Percentiles rank a stretch among this genome's conserved stretches.
phyloP scores from a whole-genome alignment of 2,329 filamentous ascomycete genomes.

The Chrysoporthe puriensis region DNA sequence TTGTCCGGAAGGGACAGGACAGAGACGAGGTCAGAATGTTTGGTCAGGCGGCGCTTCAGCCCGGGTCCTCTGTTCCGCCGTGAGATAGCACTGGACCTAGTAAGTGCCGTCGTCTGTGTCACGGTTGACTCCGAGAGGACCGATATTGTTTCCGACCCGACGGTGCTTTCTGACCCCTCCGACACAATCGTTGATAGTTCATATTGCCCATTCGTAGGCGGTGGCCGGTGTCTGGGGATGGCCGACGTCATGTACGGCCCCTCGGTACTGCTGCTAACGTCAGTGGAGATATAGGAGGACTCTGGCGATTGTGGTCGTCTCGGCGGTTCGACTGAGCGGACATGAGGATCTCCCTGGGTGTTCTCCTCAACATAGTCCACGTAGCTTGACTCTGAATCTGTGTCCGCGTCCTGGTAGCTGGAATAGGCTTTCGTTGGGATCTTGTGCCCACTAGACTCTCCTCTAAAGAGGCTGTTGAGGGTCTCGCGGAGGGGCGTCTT shows the following conservation, averaged over 20 bases:
- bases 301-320: conserved; percentile 40
- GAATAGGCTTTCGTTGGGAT: conserved; percentile 53
- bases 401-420: conserved; percentile 46
- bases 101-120: conserved; percentile 56
- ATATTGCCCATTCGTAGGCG: conserved; percentile 59
- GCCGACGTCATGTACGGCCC: conserved; percentile 33
- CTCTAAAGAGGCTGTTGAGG: conserved; percentile 64
- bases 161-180: conserved; percentile 50
- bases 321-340: conserved; percentile 39
- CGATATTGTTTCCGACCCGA: conserved; percentile 55
- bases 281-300: conserved; percentile 31
- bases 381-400: conserved; percentile 34
- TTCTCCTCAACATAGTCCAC: conserved; percentile 32
- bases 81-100: conserved; percentile 50
- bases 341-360: conserved; percentile 33
- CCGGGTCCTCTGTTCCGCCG: conserved; percentile 51
- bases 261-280: conserved; percentile 32
- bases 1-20: conserved; percentile 77
- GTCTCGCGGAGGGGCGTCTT: conserved; percentile 61
- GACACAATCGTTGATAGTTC: conserved; percentile 63
- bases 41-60: conserved; percentile 79
- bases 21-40: conserved; percentile 91
- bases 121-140: conserved; percentile 54
- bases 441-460: conserved; percentile 57
- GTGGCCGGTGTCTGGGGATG: conserved; percentile 36